These are phyloP conservation scores for Protea cynaroides DNA, from an alignment of 164 flowering plant species.

Conservation along the genomic window DNA sequence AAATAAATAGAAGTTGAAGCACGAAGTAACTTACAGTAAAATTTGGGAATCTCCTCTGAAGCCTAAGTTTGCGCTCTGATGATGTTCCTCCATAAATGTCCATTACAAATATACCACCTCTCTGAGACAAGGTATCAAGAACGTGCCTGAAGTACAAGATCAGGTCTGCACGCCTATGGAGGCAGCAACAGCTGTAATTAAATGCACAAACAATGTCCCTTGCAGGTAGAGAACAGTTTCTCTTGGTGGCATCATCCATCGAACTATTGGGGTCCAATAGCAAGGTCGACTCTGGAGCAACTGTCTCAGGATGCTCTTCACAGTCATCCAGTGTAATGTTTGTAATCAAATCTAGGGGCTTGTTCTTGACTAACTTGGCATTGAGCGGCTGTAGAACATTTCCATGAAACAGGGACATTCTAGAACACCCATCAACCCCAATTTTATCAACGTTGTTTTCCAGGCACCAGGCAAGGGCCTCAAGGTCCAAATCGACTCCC, in stretches of 20 bases:
- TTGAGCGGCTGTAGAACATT: slow-evolving; percentile 79
- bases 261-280: slow-evolving; percentile 6
- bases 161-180: slow-evolving; percentile 66
- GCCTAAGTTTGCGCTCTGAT: slow-evolving; percentile 61
- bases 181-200: slow-evolving; percentile 96
- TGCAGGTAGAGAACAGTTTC: slow-evolving; percentile 36
- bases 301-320: slow-evolving; percentile 16
- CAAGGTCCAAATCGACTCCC: slow-evolving; percentile 85
- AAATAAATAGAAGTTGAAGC: background rate
- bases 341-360: slow-evolving; percentile 27
- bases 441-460: slow-evolving; percentile 65
- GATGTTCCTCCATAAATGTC: slow-evolving; percentile 94
- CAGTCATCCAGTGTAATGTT: slow-evolving; percentile 28
- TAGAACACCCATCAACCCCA: slow-evolving; percentile 62
- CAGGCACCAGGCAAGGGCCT: slow-evolving; percentile 84
- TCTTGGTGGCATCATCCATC: slow-evolving; percentile 19
- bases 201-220: slow-evolving; percentile 94
- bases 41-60: slow-evolving; percentile 74
- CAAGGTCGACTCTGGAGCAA: slow-evolving; percentile 14
- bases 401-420: slow-evolving; percentile 84
- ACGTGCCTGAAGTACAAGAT: slow-evolving; percentile 80
- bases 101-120: slow-evolving; percentile 93
- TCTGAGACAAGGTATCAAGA: slow-evolving; percentile 49
- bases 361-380: slow-evolving; percentile 40
- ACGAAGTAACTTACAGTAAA: slow-evolving; percentile 62